These are phyloP conservation scores for Fusarium nematophilum DNA, from an alignment of 2,329 filamentous ascomycete genomes.

Conservation along the genomic window DNA sequence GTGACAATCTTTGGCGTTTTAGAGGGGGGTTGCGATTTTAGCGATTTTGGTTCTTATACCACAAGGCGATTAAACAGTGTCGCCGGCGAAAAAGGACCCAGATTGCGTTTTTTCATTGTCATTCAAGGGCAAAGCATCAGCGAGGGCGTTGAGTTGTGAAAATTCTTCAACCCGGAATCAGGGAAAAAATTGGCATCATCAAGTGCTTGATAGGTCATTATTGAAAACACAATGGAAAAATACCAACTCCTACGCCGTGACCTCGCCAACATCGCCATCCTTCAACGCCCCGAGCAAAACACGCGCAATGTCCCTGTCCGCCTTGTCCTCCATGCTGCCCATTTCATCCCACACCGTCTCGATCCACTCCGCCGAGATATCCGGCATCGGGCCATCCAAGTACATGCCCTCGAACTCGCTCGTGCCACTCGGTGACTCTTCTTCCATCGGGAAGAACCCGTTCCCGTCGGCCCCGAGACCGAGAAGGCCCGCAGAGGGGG, in stretches of 20 bases:
- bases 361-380: conserved; percentile 51
- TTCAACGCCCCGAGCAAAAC: conserved; percentile 53
- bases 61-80: no score
- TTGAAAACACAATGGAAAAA: not conserved
- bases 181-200: not conserved
- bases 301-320: conserved; percentile 53
- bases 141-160: no score
- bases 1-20: conserved; percentile 5
- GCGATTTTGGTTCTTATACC: no score
- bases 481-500: conserved; percentile 45
- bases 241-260: not conserved
- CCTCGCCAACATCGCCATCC: conserved; percentile 42
- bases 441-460: conserved; percentile 47
- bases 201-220: not conserved
- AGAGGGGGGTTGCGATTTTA: not conserved
- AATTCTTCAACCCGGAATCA: not conserved
- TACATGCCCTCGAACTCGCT: conserved; percentile 44
- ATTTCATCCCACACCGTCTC: conserved; percentile 50
- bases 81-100: no score
- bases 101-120: no score
- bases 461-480: conserved; percentile 47
- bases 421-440: conserved; percentile 36
- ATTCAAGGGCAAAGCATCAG: no score
- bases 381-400: conserved; percentile 44
- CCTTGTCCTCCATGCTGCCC: conserved; percentile 41